Evolutionary conservation across 2,329 filamentous ascomycete genomes (phyloP).

Genomic region (Keithomyces neogunnii): DNA sequence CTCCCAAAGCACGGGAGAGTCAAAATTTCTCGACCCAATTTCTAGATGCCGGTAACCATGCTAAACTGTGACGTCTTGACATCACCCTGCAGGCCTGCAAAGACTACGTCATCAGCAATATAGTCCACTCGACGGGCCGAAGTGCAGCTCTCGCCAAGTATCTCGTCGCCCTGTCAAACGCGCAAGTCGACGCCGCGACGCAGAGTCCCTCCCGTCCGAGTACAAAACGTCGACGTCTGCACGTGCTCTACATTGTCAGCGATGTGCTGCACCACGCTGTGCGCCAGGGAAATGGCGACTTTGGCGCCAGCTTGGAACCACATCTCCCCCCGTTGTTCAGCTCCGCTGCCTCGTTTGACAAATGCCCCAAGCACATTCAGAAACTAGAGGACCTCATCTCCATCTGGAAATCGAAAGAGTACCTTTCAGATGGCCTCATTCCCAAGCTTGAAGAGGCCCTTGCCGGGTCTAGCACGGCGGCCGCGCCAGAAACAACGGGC

Average conservation of each 20-base stretch:
- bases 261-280: slow-evolving; percentile 67
- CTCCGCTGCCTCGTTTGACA: slow-evolving; percentile 46
- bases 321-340: slow-evolving; percentile 55
- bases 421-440: slow-evolving; percentile 48
- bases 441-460: slow-evolving; percentile 52
- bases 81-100: slow-evolving; percentile 62
- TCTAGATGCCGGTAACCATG: slow-evolving; percentile 5
- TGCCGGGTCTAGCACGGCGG: slow-evolving; percentile 20
- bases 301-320: slow-evolving; percentile 49
- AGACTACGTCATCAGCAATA: slow-evolving; percentile 69
- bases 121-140: slow-evolving; percentile 59
- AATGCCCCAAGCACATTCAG: slow-evolving; percentile 55
- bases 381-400: slow-evolving; percentile 58
- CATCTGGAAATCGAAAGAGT: slow-evolving; percentile 61
- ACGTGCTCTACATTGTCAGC: slow-evolving; percentile 70
- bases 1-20: background rate
- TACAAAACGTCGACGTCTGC: slow-evolving; percentile 59
- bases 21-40: slow-evolving; percentile 1
- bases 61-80: slow-evolving; percentile 9
- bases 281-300: slow-evolving; percentile 38
- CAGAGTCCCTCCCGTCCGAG: slow-evolving; percentile 37
- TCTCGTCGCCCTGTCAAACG: slow-evolving; percentile 56
- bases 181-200: slow-evolving; percentile 19
- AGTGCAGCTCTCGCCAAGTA: slow-evolving; percentile 66
- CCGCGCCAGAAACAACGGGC: slow-evolving; percentile 13